Base-by-base conservation (phyloP, 192 early-diverging fungal genomes). In the Coemansia sp. region DNA sequence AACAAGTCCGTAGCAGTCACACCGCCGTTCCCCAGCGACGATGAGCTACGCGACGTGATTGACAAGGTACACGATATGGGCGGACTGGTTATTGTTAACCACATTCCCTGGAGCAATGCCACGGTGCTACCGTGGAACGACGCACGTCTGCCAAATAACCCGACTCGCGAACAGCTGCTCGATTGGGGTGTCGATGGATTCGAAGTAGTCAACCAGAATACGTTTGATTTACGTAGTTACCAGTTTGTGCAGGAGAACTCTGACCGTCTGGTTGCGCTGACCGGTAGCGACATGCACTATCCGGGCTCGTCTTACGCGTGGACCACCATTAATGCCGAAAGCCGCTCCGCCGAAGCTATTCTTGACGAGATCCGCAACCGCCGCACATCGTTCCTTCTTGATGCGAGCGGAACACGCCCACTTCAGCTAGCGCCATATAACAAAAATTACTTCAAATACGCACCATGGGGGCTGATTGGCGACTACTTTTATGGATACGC, bases 71-170 rank as follows among this genome's bases (percentile, higher is more conserved):
- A 91, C 67, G 77, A 77, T 48, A 53, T 89, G 11, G 89, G 89
- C 34, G 89, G 89, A 0, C 57, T 91, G 18, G 89, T 86, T 0
- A 86, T 89, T 52, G 86, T 89, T 3, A 91, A 91, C 70, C 89
- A 91, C 63, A 88, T 91, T 51, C 89, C 89, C 0, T 91, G 89
- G 89, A 86, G 85, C 56, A 89, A 87, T 66, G 73, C 75, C 2
- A 88, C 85, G 34, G 76, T 83, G 50, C 71, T 76, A 48, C 79
- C 82, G 20, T 84, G 86, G 63, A 49, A 83, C 31, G 47, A 79
- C 7, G 74, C 85, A 24, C 82, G 85, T 5, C 72, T 91, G 53
- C 85, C 82, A 11, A 70, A 84, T 50, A 87, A 89, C 38, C 88
- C 87, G 17, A 83, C 84, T 11, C 63, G 84, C 36, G 72, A 84